A percentile compares a stretch with the other conserved stretches of the same genome.
These are phyloP conservation scores for Mayamaea pseudoterrestris DNA, from an alignment of 108 stramenopile species.

Conservation along the genomic window DNA sequence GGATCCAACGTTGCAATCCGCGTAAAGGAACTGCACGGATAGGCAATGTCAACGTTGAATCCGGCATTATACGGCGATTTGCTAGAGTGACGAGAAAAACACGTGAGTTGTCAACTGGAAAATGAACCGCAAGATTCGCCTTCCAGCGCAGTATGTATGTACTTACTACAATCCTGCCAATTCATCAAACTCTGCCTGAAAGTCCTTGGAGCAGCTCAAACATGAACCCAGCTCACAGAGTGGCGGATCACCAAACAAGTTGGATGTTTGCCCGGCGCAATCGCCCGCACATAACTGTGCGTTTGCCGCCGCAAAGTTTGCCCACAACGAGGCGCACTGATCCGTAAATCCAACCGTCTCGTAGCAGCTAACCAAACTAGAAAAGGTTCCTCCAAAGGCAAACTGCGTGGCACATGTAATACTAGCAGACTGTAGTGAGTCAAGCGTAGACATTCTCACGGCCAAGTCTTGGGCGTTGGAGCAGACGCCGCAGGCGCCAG, in stretches of 20 bases:
- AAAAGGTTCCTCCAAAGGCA: too few species aligned
- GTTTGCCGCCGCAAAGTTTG: conserved; percentile 16
- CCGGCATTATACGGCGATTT: conserved; percentile 9
- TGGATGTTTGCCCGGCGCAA: background rate
- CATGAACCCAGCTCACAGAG: conserved; percentile 10
- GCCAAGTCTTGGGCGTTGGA: conserved; percentile 16
- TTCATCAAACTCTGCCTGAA: conserved; percentile 13
- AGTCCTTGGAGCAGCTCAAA: conserved; percentile 6
- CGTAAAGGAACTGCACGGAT: conserved; percentile 3
- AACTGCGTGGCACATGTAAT: too few species aligned
- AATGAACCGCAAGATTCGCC: too few species aligned
- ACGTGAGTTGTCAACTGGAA: too few species aligned
- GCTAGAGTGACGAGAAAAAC: too few species aligned
- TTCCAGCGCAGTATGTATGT: too few species aligned
- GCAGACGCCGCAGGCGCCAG: conserved; percentile 23
- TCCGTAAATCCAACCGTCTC: conserved; percentile 8
- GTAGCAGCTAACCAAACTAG: conserved; percentile 6
- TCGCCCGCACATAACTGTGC: conserved; percentile 3
- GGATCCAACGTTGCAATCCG: conserved; percentile 11
- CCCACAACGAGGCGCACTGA: conserved; percentile 13
- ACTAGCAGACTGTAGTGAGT: too few species aligned
- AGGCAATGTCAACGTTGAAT: conserved; percentile 12
- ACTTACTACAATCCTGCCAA: conserved; percentile 9
- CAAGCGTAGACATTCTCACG: conserved; percentile 7
- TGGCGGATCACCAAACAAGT: conserved; percentile 12